phyloP scores from a whole-genome alignment of 106 monocot species.

The Narthecium ossifragum region DNA sequence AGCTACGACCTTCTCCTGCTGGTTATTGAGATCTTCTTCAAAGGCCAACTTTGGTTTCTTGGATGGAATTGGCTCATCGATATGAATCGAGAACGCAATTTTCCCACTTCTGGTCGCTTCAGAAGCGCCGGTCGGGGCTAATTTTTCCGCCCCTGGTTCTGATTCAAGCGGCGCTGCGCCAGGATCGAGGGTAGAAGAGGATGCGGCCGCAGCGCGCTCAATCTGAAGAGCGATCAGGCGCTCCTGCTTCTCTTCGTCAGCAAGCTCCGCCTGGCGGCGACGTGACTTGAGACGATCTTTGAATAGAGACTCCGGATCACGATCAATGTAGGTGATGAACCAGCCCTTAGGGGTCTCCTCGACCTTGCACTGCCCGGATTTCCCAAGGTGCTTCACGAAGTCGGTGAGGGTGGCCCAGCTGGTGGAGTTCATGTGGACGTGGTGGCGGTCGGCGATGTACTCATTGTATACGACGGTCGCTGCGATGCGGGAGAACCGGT shows the following conservation, averaged over 20 bases:
- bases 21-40: constrained; percentile 30
- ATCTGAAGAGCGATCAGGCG: constrained; percentile 65
- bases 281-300: constrained; percentile 76
- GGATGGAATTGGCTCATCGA: not conserved
- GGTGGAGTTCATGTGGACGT: constrained; percentile 97
- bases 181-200: not conserved
- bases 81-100: constrained; percentile 31
- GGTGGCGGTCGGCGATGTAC: constrained; percentile 84
- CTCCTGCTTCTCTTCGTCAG: constrained; percentile 85
- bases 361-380: constrained; percentile 81
- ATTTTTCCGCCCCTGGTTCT: not conserved
- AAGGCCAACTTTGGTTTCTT: constrained; percentile 33
- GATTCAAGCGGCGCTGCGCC: not conserved
- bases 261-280: constrained; percentile 62
- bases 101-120: constrained; percentile 18
- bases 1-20: constrained; percentile 9
- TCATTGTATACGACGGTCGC: constrained; percentile 98
- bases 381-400: constrained; percentile 86
- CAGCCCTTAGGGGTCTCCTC: constrained; percentile 97
- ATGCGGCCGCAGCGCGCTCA: constrained; percentile 38
- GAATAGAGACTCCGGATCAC: constrained; percentile 76
- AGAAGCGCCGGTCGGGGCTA: too few relatives aligned
- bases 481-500: constrained; percentile 83
- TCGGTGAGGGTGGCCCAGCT: constrained; percentile 93
- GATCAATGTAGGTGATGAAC: constrained; percentile 95